Evolutionary conservation across 495 filamentous ascomycete genomes (phyloP).

Genomic region (Aspergillus coremiiformis): DNA sequence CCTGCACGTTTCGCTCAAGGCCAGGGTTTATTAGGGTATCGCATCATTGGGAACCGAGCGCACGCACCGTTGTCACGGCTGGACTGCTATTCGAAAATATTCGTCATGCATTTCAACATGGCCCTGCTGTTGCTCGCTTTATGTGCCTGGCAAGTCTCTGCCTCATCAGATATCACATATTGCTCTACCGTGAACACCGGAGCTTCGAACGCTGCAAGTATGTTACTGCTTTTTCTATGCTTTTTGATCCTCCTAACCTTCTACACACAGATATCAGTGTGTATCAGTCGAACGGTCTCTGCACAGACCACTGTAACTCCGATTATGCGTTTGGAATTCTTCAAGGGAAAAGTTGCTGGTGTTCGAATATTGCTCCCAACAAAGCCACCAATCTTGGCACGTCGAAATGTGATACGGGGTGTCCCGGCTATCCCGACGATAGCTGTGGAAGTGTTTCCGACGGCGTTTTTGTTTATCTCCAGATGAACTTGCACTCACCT

Average conservation of each 20-base stretch:
- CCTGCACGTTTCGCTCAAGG: background rate
- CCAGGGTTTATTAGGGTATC: background rate
- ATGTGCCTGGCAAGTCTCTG: conserved; percentile 11
- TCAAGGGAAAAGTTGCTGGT: conserved; percentile 63
- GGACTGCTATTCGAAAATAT: background rate
- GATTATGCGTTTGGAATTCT: conserved; percentile 63
- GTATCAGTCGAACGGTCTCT: conserved; percentile 63
- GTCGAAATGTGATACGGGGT: conserved; percentile 47
- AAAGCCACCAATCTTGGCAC: conserved; percentile 26
- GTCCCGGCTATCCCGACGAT: conserved; percentile 62
- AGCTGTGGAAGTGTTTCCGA: conserved; percentile 51
- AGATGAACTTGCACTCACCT: conserved; percentile 17
- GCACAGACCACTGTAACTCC: conserved; percentile 44
- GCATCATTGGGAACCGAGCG: background rate
- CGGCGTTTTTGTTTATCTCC: conserved; percentile 55
- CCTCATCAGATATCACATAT: conserved; percentile 23
- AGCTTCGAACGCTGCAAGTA: conserved; percentile 24
- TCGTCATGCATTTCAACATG: conserved; percentile 13
- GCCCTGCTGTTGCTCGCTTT: conserved; percentile 20
- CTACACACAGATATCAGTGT: conserved; percentile 37
- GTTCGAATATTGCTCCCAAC: conserved; percentile 60
- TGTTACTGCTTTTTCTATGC: background rate
- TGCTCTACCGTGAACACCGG: conserved; percentile 44
- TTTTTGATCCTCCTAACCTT: conserved; percentile 8
- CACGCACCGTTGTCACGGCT: background rate